phyloP scores from a whole-genome alignment of 2,329 filamentous ascomycete species.

The Chlorencoelia australis region DNA sequence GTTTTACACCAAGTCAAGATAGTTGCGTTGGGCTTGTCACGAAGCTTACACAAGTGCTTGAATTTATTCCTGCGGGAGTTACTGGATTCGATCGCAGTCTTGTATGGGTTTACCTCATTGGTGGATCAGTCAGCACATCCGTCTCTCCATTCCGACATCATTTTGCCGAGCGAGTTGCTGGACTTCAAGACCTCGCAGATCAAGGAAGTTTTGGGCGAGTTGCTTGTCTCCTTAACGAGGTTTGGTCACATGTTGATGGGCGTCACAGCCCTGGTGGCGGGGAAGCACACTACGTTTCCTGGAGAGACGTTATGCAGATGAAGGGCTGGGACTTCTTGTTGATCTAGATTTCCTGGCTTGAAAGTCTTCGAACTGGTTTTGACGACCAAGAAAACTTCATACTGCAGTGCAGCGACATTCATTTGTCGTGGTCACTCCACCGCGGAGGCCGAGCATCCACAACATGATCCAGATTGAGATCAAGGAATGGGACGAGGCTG shows the following conservation, averaged over 20 bases:
- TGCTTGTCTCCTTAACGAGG: slow-evolving; percentile 65
- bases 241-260: slow-evolving; percentile 68
- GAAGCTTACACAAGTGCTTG: slow-evolving; percentile 65
- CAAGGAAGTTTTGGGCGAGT: slow-evolving; percentile 83
- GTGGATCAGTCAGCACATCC: slow-evolving; percentile 66
- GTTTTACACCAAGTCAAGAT: slow-evolving; percentile 65
- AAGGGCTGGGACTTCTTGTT: slow-evolving; percentile 90
- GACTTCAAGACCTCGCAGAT: slow-evolving; percentile 66
- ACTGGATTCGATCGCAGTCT: slow-evolving; percentile 82
- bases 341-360: slow-evolving; percentile 46
- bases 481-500: too few species aligned
- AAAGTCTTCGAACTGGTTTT: slow-evolving; percentile 14
- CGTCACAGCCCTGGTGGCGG: slow-evolving; percentile 28
- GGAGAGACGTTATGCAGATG: slow-evolving; percentile 86
- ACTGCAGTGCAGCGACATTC: slow-evolving; percentile 3
- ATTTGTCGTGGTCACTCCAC: too few species aligned
- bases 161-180: slow-evolving; percentile 63
- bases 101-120: slow-evolving; percentile 86
- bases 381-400: slow-evolving; percentile 10
- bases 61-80: slow-evolving; percentile 71
- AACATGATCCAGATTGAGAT: too few species aligned
- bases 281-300: slow-evolving; percentile 65
- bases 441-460: too few species aligned
- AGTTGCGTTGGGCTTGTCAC: slow-evolving; percentile 70
- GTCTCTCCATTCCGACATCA: slow-evolving; percentile 67